A percentile compares a stretch with the other conserved stretches of the same genome.
phyloP scores from a whole-genome alignment of 352 stramenopile genomes.

The Vaucheria bursata region DNA sequence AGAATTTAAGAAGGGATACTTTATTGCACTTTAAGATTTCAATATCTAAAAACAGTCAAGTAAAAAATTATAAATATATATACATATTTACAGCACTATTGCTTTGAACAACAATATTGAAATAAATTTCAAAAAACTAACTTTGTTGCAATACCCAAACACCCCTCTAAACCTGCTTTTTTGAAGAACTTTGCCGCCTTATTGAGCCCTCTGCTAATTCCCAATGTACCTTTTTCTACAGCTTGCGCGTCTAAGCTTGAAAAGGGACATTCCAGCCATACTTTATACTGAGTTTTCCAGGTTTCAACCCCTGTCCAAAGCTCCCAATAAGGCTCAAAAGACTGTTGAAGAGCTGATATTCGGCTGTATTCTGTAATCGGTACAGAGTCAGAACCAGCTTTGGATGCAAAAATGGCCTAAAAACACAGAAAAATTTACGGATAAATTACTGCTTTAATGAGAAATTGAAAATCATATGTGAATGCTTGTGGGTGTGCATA shows the following conservation, averaged over 20 bases:
- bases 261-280: conserved; percentile 81
- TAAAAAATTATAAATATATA: too few relatives aligned
- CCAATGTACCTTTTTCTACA: conserved; percentile 73
- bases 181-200: conserved; percentile 86
- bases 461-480: too few relatives aligned
- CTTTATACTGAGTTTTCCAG: conserved; percentile 79
- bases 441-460: too few relatives aligned
- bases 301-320: conserved; percentile 79
- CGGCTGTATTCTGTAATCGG: conserved; percentile 68
- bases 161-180: conserved; percentile 60
- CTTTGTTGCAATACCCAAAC: conserved; percentile 35
- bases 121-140: not conserved
- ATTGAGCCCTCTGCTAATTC: conserved; percentile 67
- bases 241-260: conserved; percentile 76
- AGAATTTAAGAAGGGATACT: too few relatives aligned
- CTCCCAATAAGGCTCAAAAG: conserved; percentile 85
- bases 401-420: not conserved
- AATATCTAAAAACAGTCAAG: too few relatives aligned
- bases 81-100: too few relatives aligned
- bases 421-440: too few relatives aligned
- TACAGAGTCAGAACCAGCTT: not conserved
- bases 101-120: too few relatives aligned
- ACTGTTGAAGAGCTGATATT: conserved; percentile 72
- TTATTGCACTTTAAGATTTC: too few relatives aligned
- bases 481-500: too few relatives aligned